phyloP scores from a whole-genome alignment of 306 rosid species.

The Prunus mira region DNA sequence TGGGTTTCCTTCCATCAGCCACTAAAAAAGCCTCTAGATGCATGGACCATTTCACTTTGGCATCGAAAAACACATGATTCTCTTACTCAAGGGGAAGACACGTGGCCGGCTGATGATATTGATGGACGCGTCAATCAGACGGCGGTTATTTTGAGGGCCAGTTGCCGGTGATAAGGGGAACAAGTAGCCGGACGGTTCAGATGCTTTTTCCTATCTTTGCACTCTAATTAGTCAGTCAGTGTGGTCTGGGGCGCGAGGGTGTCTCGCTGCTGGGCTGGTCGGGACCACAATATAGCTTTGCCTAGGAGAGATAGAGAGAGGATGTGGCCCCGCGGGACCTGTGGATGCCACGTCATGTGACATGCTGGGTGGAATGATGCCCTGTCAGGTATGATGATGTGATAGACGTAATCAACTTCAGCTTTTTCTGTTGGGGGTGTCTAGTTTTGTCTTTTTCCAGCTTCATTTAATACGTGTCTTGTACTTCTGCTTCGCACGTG shows the following conservation, averaged over 20 bases:
- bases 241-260: conserved; percentile 5
- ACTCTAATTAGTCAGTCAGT: conserved; percentile 6
- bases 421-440: not conserved
- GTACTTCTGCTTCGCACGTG: not conserved
- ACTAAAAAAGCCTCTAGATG: not conserved
- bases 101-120: not conserved
- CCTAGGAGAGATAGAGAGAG: not conserved
- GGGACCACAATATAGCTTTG: conserved; percentile 11
- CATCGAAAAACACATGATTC: conserved; percentile 3
- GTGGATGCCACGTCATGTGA: conserved; percentile 21
- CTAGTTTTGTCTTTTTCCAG: not conserved
- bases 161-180: conserved; percentile 21
- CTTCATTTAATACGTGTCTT: not conserved
- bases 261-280: not conserved
- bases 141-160: conserved; percentile 24
- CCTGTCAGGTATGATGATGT: conserved; percentile 30
- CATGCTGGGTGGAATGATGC: conserved; percentile 26
- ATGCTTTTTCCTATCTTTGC: not conserved
- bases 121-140: conserved; percentile 27
- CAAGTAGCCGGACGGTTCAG: conserved; percentile 24
- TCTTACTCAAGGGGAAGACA: not conserved
- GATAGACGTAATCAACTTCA: conserved; percentile 1
- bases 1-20: not conserved
- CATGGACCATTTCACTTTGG: conserved; percentile 9
- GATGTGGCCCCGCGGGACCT: not conserved